phyloP scores from a whole-genome alignment of 768 basidiomycete species.

The Mycena kentingensis region DNA sequence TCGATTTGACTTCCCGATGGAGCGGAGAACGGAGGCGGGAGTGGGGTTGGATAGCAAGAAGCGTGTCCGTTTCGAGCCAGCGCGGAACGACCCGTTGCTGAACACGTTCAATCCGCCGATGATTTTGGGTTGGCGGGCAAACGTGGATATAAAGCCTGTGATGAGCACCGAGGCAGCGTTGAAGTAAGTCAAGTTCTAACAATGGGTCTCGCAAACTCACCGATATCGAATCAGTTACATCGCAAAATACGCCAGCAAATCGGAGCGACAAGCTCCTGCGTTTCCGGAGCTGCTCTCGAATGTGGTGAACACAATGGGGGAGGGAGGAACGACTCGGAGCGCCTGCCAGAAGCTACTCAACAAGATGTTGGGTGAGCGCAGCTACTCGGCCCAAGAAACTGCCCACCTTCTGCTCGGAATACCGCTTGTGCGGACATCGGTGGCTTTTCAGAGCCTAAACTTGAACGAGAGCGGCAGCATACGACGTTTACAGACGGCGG shows the following conservation, averaged over 20 bases:
- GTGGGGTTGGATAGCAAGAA: slow-evolving; percentile 15
- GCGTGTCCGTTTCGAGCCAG: slow-evolving; percentile 10
- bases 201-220: not conserved
- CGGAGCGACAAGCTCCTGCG: slow-evolving; percentile 18
- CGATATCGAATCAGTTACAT: too few relatives aligned
- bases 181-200: too few relatives aligned
- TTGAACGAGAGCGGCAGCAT: slow-evolving; percentile 7
- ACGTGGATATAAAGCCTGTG: slow-evolving; percentile 27
- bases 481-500: not conserved
- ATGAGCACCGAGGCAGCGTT: slow-evolving; percentile 19
- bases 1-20: slow-evolving; percentile 18
- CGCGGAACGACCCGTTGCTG: slow-evolving; percentile 23
- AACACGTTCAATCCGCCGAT: slow-evolving; percentile 24
- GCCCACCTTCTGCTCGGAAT: slow-evolving; percentile 26
- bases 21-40: slow-evolving; percentile 1
- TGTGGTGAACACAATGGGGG: slow-evolving; percentile 7
- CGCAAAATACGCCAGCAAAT: slow-evolving; percentile 19
- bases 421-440: slow-evolving; percentile 22
- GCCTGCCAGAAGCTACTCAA: slow-evolving; percentile 27
- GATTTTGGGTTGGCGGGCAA: slow-evolving; percentile 27
- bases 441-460: slow-evolving; percentile 17
- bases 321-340: slow-evolving; percentile 13
- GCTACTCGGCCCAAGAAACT: slow-evolving; percentile 26
- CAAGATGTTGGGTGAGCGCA: slow-evolving; percentile 27
- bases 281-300: slow-evolving; percentile 18